A percentile compares a stretch with the other conserved stretches of the same genome.
These are phyloP conservation scores for Phytophthora citrophthora DNA, from an alignment of 352 stramenopile species.

Conservation along the genomic window DNA sequence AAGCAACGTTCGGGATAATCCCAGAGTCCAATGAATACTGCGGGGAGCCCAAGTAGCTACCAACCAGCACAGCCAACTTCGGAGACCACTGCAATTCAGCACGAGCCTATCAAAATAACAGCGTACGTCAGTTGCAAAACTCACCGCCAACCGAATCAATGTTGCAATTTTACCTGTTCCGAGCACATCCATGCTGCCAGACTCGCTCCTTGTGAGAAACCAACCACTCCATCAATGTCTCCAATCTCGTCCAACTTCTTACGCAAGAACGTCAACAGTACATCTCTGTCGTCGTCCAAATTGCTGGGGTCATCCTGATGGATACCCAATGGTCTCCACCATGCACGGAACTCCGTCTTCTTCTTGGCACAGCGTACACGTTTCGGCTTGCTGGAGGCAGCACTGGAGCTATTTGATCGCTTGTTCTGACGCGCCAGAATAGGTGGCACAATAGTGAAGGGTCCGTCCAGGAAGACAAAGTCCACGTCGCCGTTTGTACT, in stretches of 20 bases:
- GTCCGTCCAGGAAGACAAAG: conserved; percentile 77
- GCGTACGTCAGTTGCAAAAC: conserved; percentile 8
- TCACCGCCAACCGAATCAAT: conserved; percentile 1
- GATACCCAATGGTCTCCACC: conserved; percentile 67
- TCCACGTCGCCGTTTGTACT: conserved; percentile 44
- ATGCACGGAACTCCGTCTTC: conserved; percentile 72
- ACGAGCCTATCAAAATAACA: conserved; percentile 34
- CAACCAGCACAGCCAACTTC: conserved; percentile 73
- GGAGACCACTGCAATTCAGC: conserved; percentile 73
- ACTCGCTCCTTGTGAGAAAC: conserved; percentile 84
- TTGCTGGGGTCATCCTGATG: conserved; percentile 56
- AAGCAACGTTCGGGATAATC: conserved; percentile 55
- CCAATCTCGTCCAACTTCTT: conserved; percentile 62
- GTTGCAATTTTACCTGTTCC: conserved; percentile 38
- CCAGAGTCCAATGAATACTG: conserved; percentile 65
- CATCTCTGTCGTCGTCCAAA: conserved; percentile 57
- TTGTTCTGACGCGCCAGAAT: conserved; percentile 62
- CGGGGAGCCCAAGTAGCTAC: conserved; percentile 70
- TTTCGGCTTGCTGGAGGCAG: conserved; percentile 22
- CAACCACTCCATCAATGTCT: conserved; percentile 78
- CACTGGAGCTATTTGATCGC: conserved; percentile 14
- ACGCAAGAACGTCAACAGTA: conserved; percentile 66
- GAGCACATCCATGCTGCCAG: conserved; percentile 86
- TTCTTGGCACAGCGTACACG: conserved; percentile 57
- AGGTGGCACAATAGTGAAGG: conserved; percentile 74